Conservation (phyloP, 129 eudicot genomes). For the Flaveria sonorensis region DNA sequence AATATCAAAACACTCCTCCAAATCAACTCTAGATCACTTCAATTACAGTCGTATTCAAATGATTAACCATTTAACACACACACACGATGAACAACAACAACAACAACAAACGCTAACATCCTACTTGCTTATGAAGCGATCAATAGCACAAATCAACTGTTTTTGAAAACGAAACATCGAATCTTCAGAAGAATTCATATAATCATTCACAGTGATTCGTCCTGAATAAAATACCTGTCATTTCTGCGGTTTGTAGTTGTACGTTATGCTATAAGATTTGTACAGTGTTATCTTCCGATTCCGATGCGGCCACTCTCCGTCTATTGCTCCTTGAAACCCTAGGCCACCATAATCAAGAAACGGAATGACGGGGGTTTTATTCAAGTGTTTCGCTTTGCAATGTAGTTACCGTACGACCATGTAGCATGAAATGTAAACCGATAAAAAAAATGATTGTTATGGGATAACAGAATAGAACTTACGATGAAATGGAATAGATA, state of each 20-base stretch:
- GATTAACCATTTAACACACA: slow-evolving; percentile 2
- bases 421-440: not conserved
- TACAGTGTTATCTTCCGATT: slow-evolving; percentile 28
- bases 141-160: slow-evolving; percentile 6
- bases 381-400: slow-evolving; percentile 21
- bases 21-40: slow-evolving; percentile 16
- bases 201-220: slow-evolving; percentile 7
- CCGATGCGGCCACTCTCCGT: slow-evolving; percentile 23
- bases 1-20: slow-evolving; percentile 3
- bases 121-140: not conserved
- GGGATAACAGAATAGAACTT: too few relatives aligned
- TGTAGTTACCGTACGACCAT: slow-evolving; percentile 17
- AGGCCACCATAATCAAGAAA: slow-evolving; percentile 4
- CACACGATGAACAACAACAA: not conserved
- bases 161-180: slow-evolving; percentile 12
- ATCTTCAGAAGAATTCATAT: not conserved
- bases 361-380: slow-evolving; percentile 21
- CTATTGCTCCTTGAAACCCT: slow-evolving; percentile 26
- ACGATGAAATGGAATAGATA: too few relatives aligned
- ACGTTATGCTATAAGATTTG: slow-evolving; percentile 19
- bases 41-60: slow-evolving; percentile 13
- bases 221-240: slow-evolving; percentile 31
- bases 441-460: too few relatives aligned
- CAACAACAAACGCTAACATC: not conserved
- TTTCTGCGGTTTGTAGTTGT: slow-evolving; percentile 16